Evolutionary conservation across 768 basidiomycete genomes (phyloP), one percentile per base, ranked within the genome.

Genomic region (Stropharia rugosoannulata): DNA sequence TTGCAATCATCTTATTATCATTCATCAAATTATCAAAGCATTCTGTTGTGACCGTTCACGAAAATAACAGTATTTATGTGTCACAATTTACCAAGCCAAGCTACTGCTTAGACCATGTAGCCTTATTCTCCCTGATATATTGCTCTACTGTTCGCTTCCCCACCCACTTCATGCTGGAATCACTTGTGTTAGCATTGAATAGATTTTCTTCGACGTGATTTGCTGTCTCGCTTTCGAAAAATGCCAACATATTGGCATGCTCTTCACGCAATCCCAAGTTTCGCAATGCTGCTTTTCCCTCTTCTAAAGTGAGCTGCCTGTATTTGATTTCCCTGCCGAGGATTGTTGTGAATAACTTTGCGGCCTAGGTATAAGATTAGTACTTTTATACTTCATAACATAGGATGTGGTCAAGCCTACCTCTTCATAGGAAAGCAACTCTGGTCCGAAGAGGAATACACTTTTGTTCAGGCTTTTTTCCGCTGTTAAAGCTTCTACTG

Each of bases 381-480:
- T 4, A n/a, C 29, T 6, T 6, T 15, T 27, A 11, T 29, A 2
- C 38, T 43, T 22, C 12, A 13, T 15, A 12, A 19, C 18, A 32
- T 1, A 32, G 1, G 1, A 32, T 32, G 2, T 32, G 27, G 16
- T 10, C 36, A 15, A 19, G 9, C 54, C 4, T 44, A 59, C 64
- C 41, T 71, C 59, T 45, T 67, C 66, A 45, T 69, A 69, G 2
- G 67, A 58, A 2, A 66, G 50, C 5, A 68, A 42, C 16, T 70
- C 64, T 1, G 68, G 69, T 11, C 71, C 71, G 25, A 71, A 43
- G 19, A 72, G 48, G n/a, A 62, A 55, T 4, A 48, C 42, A 16
- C 66, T 55, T n/a, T 57, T 53, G 45, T 57, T 47, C 13, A 35
- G 19, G 19, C 45, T 47, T 19, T 59, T 49, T 15, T 62, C 57